Evolutionary conservation across 352 stramenopile species (phyloP), one percentile per base, ranked within the genome.

Genomic region (Pythium dissimile): DNA sequence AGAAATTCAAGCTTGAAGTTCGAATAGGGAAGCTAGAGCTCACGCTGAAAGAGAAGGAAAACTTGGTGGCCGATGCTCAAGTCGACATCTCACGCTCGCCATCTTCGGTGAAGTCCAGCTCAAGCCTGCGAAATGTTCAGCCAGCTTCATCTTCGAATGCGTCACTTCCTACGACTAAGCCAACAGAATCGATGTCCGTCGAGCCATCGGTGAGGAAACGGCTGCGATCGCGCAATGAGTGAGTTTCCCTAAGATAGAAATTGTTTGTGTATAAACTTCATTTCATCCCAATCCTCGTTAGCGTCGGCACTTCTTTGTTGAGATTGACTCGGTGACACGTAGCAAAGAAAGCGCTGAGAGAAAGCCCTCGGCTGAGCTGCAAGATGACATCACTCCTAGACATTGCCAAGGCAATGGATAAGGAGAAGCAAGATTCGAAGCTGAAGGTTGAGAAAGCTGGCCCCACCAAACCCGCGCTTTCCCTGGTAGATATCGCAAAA

Each of bases 11-110:
- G 52, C 48, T 91, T 16, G 65, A 84, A 48, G 68, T 69, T 0
- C 62, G 62, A 5, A 41, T 88, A 12, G 60, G 80, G 54, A 83
- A 78, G 52, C 48, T 88, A n/a, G 72, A 70, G 18, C 16, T 58
- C 12, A 62, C 66, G 18, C 54, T 88, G 27, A 87, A 82, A 50
- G 80, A 89, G 55, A 89, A 91, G 57, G 81, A 91, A 42, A 91
- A 91, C 39, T 59, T 88, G 42, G 67, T 69, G 18, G 63, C 70
- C 32, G 66, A 45, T 13, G 62, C 28, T 5, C 39, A 48, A 21
- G 16, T 62, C 11, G 45, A 60, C 20, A 8, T 7, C 18, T 31
- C 37, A 5, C 26, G 39, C 5, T 67, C 47, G 6, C 50, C 60
- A n/a, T 61, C 51, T 4, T 62, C 60, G 26, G 24, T 41, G 0